A percentile compares a stretch with the other conserved stretches of the same genome.
Conservation (phyloP, 1,284 basidiomycete species). For the Sporisorium iseilematis-ciliati region DNA sequence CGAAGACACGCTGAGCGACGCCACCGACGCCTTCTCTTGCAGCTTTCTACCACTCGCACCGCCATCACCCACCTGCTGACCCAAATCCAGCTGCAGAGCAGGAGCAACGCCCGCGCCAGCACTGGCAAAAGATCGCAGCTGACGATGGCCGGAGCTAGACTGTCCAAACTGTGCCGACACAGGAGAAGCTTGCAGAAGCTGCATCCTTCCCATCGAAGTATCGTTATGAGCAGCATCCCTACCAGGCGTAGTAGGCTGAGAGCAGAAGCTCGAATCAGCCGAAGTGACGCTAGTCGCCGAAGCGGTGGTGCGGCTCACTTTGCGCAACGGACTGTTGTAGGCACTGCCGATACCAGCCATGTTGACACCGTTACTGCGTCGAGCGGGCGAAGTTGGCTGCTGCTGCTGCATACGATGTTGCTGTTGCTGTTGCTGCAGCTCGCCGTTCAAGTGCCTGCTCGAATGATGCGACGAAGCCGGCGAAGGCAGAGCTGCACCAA, state of each 20-base stretch:
- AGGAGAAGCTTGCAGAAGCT: slow-evolving; percentile 26
- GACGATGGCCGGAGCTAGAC: slow-evolving; percentile 7
- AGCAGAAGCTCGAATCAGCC: slow-evolving; percentile 40
- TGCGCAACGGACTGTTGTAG: slow-evolving; percentile 31
- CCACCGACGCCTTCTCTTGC: slow-evolving; percentile 34
- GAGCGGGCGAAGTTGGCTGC: slow-evolving; percentile 12
- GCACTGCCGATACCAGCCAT: background rate
- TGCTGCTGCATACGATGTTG: background rate
- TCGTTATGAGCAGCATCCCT: slow-evolving; percentile 5
- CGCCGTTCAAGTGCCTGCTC: slow-evolving; percentile 6
- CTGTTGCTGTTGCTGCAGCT: background rate
- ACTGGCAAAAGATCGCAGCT: slow-evolving; percentile 9
- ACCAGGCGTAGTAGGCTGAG: slow-evolving; percentile 32
- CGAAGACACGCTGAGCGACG: slow-evolving; percentile 31
- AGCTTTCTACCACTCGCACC: slow-evolving; percentile 4
- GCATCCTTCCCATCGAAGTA: background rate
- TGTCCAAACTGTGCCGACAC: slow-evolving; percentile 23
- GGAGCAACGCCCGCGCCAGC: slow-evolving; percentile 7
- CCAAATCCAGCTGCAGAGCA: slow-evolving; percentile 24
- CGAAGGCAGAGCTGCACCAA: slow-evolving; percentile 12
- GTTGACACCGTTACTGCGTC: background rate
- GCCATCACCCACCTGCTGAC: background rate
- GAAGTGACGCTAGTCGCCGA: slow-evolving; percentile 30
- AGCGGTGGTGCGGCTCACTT: slow-evolving; percentile 8
- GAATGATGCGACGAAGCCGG: slow-evolving; percentile 29